Evolutionary conservation across 352 stramenopile species (phyloP).

Genomic region (Phytophthora constricta): DNA sequence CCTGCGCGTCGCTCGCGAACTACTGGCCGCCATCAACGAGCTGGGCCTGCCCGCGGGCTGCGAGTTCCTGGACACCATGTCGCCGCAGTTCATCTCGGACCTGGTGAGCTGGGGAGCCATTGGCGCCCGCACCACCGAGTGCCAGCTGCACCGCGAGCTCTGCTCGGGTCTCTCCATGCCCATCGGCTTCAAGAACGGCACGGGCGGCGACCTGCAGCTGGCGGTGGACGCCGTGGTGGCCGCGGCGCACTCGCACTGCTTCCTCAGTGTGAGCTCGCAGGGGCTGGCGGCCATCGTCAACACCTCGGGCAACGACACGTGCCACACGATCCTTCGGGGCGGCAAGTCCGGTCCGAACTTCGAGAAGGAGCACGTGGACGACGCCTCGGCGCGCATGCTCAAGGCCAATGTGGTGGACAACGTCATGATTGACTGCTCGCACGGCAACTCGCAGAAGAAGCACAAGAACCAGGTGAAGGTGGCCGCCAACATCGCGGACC

Average conservation of each 20-base stretch:
- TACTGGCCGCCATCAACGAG: slow-evolving; percentile 88
- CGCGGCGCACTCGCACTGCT: slow-evolving; percentile 86
- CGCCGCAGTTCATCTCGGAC: slow-evolving; percentile 90
- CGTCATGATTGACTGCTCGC: slow-evolving; percentile 92
- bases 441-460: slow-evolving; percentile 91
- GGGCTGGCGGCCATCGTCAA: slow-evolving; percentile 88
- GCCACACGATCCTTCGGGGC: slow-evolving; percentile 90
- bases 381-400: slow-evolving; percentile 79
- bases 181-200: slow-evolving; percentile 94
- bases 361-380: slow-evolving; percentile 84
- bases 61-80: slow-evolving; percentile 93
- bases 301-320: slow-evolving; percentile 87
- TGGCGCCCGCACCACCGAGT: slow-evolving; percentile 91
- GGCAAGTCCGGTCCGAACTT: slow-evolving; percentile 89
- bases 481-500: slow-evolving; percentile 68
- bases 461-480: slow-evolving; percentile 88
- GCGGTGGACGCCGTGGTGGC: slow-evolving; percentile 87
- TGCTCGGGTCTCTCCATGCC: slow-evolving; percentile 90
- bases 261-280: slow-evolving; percentile 89
- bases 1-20: slow-evolving; percentile 79
- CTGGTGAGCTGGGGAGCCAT: slow-evolving; percentile 91
- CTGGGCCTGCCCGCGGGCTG: slow-evolving; percentile 83
- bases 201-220: slow-evolving; percentile 84
- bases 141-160: slow-evolving; percentile 89
- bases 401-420: slow-evolving; percentile 86